phyloP scores from a whole-genome alignment of 306 rosid genomes.

The Vigna mungo region DNA sequence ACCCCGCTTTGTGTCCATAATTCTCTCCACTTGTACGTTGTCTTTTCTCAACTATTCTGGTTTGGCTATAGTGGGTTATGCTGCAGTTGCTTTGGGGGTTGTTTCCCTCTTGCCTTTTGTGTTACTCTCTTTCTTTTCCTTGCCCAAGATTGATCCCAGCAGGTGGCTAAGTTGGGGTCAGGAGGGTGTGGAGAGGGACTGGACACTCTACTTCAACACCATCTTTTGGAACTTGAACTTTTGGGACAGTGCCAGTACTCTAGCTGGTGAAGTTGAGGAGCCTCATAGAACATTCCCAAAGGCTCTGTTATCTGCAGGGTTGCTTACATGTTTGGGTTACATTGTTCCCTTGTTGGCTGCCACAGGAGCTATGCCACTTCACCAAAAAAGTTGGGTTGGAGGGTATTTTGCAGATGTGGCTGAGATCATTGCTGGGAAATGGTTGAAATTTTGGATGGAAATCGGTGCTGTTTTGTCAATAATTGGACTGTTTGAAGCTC shows the following conservation, averaged over 20 bases:
- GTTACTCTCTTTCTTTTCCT: slow-evolving; percentile 51
- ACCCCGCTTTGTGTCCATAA: slow-evolving; percentile 44
- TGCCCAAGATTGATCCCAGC: slow-evolving; percentile 63
- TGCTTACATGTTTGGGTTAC: slow-evolving; percentile 59
- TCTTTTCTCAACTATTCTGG: slow-evolving; percentile 68
- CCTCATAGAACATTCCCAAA: slow-evolving; percentile 67
- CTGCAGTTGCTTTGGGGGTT: slow-evolving; percentile 57
- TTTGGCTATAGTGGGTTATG: slow-evolving; percentile 61
- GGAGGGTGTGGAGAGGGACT: slow-evolving; percentile 54
- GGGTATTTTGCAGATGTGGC: slow-evolving; percentile 71
- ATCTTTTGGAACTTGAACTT: slow-evolving; percentile 75
- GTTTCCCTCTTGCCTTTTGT: slow-evolving; percentile 67
- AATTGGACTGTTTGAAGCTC: slow-evolving; percentile 77
- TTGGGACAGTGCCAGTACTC: slow-evolving; percentile 79
- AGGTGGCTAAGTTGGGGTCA: slow-evolving; percentile 60
- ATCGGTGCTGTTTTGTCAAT: slow-evolving; percentile 72
- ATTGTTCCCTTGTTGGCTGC: slow-evolving; percentile 61
- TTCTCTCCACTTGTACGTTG: slow-evolving; percentile 51
- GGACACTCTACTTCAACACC: slow-evolving; percentile 63
- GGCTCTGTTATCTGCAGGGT: slow-evolving; percentile 58
- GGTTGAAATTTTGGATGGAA: slow-evolving; percentile 83
- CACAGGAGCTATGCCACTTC: slow-evolving; percentile 54
- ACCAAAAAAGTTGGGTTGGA: slow-evolving; percentile 52
- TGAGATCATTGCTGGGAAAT: slow-evolving; percentile 65
- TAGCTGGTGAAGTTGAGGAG: slow-evolving; percentile 63